Base-by-base conservation (phyloP, 345 rosid species). In the Raphanus sativus region DNA sequence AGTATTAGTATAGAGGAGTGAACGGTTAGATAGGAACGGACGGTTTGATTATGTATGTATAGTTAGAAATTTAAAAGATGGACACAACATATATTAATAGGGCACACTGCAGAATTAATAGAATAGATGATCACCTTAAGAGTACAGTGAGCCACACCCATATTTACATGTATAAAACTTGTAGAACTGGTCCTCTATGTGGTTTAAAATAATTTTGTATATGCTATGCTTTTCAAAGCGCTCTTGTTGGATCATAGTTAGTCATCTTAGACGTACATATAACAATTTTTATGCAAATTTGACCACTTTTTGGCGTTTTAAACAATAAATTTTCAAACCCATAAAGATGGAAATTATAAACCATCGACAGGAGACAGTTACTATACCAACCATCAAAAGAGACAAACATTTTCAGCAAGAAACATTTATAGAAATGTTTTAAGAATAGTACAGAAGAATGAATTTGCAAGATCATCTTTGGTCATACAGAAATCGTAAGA, bases 401-500 rank as follows among this genome's bases (percentile, higher is more conserved):
- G 7, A 8, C 70, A 74, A 50, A 78, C 70, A 67, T 16, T 73
- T 73, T 60, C 13, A 25, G 69, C 59, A 73, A 73, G 4, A 73
- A 16, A 68, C 82, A 67, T 73, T 62, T 62, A 79, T 38, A 79
- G 82, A 62, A 79, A 79, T 52, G 82, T 62, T 60, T 78, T 52
- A 13, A 17, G 54, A 26, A 61, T 24, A 67, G 77, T 78, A 60
- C 42, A 40, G 4, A 42, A 45, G 11, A 29, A 73, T 28, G 12
- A 73, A 77, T 42, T 40, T 30, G 58, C 3, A 3, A 28, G 8
- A 28, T 40, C 4, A 63, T 2, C 38, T 58, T 10, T 54, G 48
- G 4, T 54, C 61, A 24, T 21, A 62, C 0, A 32, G 66, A 64
- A 12, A 17, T 52, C 8, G 52, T 8, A 52, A 62, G 16, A 73